Evolutionary conservation across 352 stramenopile genomes (phyloP).

Genomic region (Phytophthora boehmeriae): DNA sequence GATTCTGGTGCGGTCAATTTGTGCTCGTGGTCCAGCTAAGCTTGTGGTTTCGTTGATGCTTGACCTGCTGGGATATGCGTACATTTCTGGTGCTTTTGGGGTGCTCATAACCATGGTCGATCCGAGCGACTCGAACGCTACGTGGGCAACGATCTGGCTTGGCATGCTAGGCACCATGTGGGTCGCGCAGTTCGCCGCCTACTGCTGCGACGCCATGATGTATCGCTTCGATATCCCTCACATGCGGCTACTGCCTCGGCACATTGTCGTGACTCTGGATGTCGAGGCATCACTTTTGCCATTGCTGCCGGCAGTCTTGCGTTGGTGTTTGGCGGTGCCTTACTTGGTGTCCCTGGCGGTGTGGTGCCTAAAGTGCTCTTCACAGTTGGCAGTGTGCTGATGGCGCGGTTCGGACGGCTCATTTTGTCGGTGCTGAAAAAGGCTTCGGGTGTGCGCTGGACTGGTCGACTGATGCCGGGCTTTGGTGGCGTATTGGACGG

Average conservation of each 20-base stretch:
- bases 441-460: conserved; percentile 92
- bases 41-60: conserved; percentile 42
- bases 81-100: conserved; percentile 38
- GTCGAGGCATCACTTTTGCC: conserved; percentile 48
- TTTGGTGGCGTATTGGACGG: conserved; percentile 93
- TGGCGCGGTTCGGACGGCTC: conserved; percentile 92
- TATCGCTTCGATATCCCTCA: conserved; percentile 55
- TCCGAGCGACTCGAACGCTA: conserved; percentile 28
- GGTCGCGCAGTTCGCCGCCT: conserved; percentile 51
- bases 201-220: conserved; percentile 58
- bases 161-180: conserved; percentile 52
- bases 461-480: conserved; percentile 91
- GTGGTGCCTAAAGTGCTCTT: conserved; percentile 80
- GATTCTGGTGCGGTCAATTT: conserved; percentile 34
- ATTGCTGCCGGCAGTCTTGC: conserved; percentile 42
- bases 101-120: conserved; percentile 53
- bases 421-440: conserved; percentile 93
- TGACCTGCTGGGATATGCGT: conserved; percentile 46
- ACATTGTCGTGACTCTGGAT: conserved; percentile 52
- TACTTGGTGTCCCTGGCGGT: conserved; percentile 36
- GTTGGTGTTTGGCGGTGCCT: conserved; percentile 39
- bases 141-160: conserved; percentile 48
- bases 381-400: conserved; percentile 79
- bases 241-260: conserved; percentile 45
- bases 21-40: conserved; percentile 34